Evolutionary conservation across 305 asterid species (phyloP).

Genomic region (Solanum hybrid): DNA sequence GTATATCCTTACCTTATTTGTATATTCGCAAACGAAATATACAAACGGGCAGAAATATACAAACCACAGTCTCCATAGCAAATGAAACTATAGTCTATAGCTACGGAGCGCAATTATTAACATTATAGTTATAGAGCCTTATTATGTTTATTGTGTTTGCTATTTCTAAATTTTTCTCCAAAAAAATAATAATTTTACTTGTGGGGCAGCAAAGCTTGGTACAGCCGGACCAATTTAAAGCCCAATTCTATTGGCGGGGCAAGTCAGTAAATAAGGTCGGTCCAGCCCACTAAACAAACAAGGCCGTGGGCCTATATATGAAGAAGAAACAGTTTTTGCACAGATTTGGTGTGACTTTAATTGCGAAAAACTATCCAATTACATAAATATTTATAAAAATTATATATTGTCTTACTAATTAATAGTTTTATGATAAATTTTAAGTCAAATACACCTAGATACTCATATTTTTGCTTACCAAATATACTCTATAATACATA

Average conservation of each 20-base stretch:
- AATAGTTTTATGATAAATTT: too few relatives aligned
- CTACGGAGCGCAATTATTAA: too few relatives aligned
- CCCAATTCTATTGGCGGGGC: neutral
- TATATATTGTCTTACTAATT: too few relatives aligned
- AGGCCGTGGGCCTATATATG: neutral
- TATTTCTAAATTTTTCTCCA: too few relatives aligned
- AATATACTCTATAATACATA: neutral
- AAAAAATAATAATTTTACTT: too few relatives aligned
- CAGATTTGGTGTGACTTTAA: neutral
- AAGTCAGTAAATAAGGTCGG: neutral
- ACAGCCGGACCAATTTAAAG: neutral
- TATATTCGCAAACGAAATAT: neutral
- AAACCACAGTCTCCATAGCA: neutral
- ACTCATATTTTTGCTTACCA: too few relatives aligned
- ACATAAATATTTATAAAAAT: too few relatives aligned
- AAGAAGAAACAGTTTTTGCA: neutral
- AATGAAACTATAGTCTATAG: too few relatives aligned
- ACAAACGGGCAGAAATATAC: too few relatives aligned
- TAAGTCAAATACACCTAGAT: too few relatives aligned
- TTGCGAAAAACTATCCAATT: neutral
- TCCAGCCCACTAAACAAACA: neutral
- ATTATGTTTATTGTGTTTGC: too few relatives aligned
- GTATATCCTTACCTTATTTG: neutral
- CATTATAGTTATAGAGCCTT: too few relatives aligned
- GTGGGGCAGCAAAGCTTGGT: neutral